These are phyloP conservation scores for Daldinia vernicosa DNA, from an alignment of 495 filamentous ascomycete genomes.

Conservation along the genomic window DNA sequence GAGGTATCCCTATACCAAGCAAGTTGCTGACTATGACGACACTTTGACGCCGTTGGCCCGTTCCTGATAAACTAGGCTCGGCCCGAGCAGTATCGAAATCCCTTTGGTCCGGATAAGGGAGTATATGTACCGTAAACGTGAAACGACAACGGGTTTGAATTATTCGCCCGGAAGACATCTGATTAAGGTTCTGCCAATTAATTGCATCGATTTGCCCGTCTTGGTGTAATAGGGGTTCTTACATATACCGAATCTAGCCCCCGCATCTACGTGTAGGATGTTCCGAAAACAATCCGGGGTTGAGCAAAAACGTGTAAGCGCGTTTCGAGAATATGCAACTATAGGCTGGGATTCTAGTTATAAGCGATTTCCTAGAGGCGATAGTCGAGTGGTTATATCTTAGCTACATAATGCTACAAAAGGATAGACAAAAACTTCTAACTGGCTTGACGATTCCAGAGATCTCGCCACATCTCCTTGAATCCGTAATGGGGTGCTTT, in stretches of 20 bases:
- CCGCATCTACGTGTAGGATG: background rate
- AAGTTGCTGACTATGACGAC: slow-evolving; percentile 26
- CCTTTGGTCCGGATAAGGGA: slow-evolving; percentile 34
- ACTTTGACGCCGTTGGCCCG: slow-evolving; percentile 29
- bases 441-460: slow-evolving; percentile 56
- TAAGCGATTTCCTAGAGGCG: background rate
- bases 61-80: slow-evolving; percentile 38
- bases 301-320: background rate
- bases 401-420: background rate
- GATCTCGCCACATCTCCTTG: slow-evolving; percentile 85
- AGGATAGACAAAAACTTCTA: background rate
- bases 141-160: background rate
- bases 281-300: background rate
- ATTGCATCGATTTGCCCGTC: background rate
- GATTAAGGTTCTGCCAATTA: background rate
- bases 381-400: background rate
- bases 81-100: slow-evolving; percentile 27
- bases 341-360: background rate
- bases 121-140: background rate
- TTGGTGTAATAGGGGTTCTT: background rate
- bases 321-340: background rate
- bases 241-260: background rate
- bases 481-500: slow-evolving; percentile 81
- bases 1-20: background rate
- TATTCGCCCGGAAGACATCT: background rate